Conservation (phyloP, 148 eudicot species). For the Persicaria maculosa region DNA sequence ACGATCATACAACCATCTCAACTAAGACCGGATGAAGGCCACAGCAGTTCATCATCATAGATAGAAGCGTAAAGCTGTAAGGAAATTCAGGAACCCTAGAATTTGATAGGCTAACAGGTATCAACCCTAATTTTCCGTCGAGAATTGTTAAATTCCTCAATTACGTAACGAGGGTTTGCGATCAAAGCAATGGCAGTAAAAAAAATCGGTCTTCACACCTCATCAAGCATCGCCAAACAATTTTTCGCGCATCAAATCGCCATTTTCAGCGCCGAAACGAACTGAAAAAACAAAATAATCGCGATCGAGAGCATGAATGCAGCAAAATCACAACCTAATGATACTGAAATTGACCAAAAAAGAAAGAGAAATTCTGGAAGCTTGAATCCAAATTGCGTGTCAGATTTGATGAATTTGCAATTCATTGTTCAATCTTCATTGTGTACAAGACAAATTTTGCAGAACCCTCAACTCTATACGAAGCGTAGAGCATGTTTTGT, state of each 20-base stretch:
- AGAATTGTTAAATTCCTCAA: not conserved
- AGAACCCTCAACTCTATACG: not conserved
- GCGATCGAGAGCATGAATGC: not conserved
- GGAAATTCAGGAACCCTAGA: not conserved
- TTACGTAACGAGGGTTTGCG: not conserved
- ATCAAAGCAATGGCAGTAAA: not conserved
- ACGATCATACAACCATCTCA: conserved; percentile 5
- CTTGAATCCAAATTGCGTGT: not conserved
- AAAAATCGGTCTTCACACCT: not conserved
- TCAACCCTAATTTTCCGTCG: not conserved
- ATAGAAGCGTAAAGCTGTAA: not conserved
- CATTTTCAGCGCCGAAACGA: too few species aligned
- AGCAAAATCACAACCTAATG: not conserved
- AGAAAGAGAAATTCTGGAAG: not conserved
- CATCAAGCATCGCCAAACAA: not conserved
- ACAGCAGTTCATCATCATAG: conserved; percentile 8
- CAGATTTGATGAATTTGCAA: not conserved
- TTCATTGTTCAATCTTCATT: not conserved
- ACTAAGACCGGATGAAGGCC: not conserved
- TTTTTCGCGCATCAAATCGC: not conserved
- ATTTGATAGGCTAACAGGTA: not conserved
- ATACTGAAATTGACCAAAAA: not conserved
- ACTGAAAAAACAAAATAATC: not conserved
- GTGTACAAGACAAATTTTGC: not conserved
- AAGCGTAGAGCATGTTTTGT: not conserved